Evolutionary conservation across 768 basidiomycete genomes (phyloP), one percentile per base, ranked within the genome.

Genomic region (Boletus barrowsii): DNA sequence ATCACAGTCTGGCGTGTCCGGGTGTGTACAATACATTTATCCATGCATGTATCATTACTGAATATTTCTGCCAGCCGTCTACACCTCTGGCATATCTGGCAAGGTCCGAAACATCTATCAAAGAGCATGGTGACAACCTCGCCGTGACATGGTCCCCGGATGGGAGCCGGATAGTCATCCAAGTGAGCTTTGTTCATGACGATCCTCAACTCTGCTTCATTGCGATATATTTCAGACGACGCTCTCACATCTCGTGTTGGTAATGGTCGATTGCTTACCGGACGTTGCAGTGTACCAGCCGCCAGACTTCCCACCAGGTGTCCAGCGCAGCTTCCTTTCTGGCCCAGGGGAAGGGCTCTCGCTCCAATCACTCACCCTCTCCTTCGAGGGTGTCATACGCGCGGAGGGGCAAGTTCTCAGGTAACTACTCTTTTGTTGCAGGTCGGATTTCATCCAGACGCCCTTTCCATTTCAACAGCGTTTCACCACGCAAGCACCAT

Each of bases 141-240:
- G 72, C 79, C 49, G 83, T 82, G 13, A 80, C 83, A 62, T 98
- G 94, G 93, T 84, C 93, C 17, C 85, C 86, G 49, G 92, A 94
- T 67, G 87, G 88, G 33, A 77, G 78, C 62, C 79, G 84, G 61
- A 83, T 98, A 45, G 82, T 94, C 49, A 80, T 98, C 20, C 83
- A 88, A 72, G 94, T 90, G 53, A 51, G 84, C 69, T 7, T 18
- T 22, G 18, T 42, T 40, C 49, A 32, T 50, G n/a, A 35, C 18
- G 17, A 45, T 51, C 29, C 41, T 51, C 40, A 32, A 18, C 49
- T 36, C 45, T 49, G 20, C 42, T 48, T 57, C 32, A 48, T 35
- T 39, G 32, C 49, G 10, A 4, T 4, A 13, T 46, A 18, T 36
- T 39, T 33, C 63, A 96, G 93, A 96, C 94, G 0, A 79, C 85